phyloP scores from a whole-genome alignment of 2,329 filamentous ascomycete species.

The Fusarium sp. region DNA sequence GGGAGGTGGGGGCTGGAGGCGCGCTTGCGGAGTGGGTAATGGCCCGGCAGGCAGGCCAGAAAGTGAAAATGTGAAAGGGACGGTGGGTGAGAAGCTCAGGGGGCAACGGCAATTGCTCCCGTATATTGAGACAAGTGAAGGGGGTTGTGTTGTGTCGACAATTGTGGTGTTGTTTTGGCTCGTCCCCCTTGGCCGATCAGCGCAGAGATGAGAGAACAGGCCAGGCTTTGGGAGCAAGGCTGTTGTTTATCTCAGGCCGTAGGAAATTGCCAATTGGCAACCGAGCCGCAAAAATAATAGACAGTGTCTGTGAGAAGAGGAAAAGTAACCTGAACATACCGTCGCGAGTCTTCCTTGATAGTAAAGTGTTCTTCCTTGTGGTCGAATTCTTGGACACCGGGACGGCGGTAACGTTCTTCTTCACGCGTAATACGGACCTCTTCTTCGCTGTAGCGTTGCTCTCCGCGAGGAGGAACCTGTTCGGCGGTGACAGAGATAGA shows the following conservation, averaged over 20 bases:
- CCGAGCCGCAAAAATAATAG: no score
- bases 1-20: conserved; percentile 33
- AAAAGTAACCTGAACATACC: conserved; percentile 56
- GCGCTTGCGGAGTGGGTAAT: conserved; percentile 41
- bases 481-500: conserved; percentile 71
- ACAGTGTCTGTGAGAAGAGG: not conserved
- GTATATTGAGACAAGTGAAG: conserved; percentile 8
- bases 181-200: conserved; percentile 27
- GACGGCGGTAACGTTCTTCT: conserved; percentile 80
- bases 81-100: conserved; percentile 25
- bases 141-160: conserved; percentile 22
- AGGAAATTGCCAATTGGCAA: not conserved
- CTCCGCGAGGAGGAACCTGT: conserved; percentile 68
- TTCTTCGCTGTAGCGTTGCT: conserved; percentile 78
- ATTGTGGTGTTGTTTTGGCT: conserved; percentile 15
- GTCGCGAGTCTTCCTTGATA: conserved; percentile 60
- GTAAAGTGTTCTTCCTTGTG: conserved; percentile 46
- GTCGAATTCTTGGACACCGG: conserved; percentile 64
- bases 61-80: conserved; percentile 19
- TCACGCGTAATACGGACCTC: conserved; percentile 84
- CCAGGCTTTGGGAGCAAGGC: not conserved
- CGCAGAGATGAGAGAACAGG: conserved; percentile 7
- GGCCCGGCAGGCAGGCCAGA: conserved; percentile 24
- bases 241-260: conserved; percentile 8
- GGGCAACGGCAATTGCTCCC: conserved; percentile 31